These are phyloP conservation scores for Aspergillus sp. DNA, from an alignment of 2,329 filamentous ascomycete genomes.

Conservation along the genomic window DNA sequence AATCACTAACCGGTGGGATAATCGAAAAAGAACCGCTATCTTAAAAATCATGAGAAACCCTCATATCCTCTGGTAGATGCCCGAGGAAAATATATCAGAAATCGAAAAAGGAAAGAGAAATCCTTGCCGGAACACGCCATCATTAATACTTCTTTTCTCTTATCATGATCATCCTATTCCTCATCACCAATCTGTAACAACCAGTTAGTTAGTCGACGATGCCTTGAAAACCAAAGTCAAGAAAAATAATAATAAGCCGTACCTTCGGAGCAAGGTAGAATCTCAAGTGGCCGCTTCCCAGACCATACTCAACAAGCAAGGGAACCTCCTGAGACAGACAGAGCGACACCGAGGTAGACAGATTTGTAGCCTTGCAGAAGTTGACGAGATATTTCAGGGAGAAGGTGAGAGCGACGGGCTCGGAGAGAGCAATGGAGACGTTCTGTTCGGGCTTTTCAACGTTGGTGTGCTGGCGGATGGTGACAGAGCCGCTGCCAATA, in stretches of 20 bases:
- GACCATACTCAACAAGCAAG: conserved; percentile 82
- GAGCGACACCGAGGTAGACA: conserved; percentile 77
- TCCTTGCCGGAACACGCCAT: conserved; percentile 15
- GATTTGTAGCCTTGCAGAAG: conserved; percentile 93
- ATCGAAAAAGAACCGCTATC: background rate
- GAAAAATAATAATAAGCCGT: conserved; percentile 20
- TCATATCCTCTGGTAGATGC: conserved; percentile 42
- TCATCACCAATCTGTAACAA: conserved; percentile 53
- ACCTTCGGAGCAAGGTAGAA: conserved; percentile 99
- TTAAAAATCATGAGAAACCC: conserved; percentile 12
- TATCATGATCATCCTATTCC: conserved; percentile 27
- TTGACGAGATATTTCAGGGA: conserved; percentile 99
- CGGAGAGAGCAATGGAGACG: conserved; percentile 80
- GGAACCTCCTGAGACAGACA: conserved; percentile 95
- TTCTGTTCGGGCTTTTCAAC: conserved; percentile 81
- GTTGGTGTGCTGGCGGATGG: conserved; percentile 77
- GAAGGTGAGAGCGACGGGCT: conserved; percentile 91
- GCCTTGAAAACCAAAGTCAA: background rate
- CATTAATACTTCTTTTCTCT: conserved; percentile 18
- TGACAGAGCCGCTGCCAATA: conserved; percentile 91
- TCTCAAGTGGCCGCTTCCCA: conserved; percentile 79
- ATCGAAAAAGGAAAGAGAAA: background rate
- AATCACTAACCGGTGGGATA: conserved; percentile 5
- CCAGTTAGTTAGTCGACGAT: background rate
- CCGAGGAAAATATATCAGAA: background rate